These are phyloP conservation scores for Aspergillus indologenus DNA, from an alignment of 495 filamentous ascomycete species.

Conservation along the genomic window DNA sequence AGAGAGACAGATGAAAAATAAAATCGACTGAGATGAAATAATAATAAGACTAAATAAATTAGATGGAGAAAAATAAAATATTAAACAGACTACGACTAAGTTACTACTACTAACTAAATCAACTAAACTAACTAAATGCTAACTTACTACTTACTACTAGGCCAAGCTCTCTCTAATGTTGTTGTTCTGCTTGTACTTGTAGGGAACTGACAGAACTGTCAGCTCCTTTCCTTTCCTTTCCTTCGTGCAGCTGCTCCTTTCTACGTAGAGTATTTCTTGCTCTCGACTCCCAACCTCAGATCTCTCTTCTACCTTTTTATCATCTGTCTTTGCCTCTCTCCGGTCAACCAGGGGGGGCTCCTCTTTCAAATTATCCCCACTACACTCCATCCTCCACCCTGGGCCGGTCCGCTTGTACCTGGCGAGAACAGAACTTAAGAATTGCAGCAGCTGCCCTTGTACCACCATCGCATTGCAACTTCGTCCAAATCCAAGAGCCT, in stretches of 20 bases:
- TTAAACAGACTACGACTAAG: conserved; percentile 6
- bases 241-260: background rate
- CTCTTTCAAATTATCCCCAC: background rate
- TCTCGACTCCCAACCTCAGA: background rate
- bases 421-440: conserved; percentile 5
- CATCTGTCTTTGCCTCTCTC: background rate
- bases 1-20: background rate
- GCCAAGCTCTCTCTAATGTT: background rate
- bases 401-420: conserved; percentile 1
- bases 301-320: background rate
- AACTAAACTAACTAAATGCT: background rate
- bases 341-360: background rate
- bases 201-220: background rate
- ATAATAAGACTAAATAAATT: background rate
- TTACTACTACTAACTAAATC: background rate
- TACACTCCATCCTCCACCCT: background rate
- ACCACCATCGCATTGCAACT: conserved; percentile 11
- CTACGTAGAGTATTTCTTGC: conserved; percentile 2
- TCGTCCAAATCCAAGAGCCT: conserved; percentile 11
- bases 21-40: background rate
- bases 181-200: background rate
- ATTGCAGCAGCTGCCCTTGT: conserved; percentile 7
- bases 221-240: conserved; percentile 9
- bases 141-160: background rate
- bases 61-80: conserved; percentile 6